A percentile compares a stretch with the other conserved stretches of the same genome.
phyloP scores from a whole-genome alignment of 2,329 filamentous ascomycete genomes.

The Pyrenochaeta sp. region DNA sequence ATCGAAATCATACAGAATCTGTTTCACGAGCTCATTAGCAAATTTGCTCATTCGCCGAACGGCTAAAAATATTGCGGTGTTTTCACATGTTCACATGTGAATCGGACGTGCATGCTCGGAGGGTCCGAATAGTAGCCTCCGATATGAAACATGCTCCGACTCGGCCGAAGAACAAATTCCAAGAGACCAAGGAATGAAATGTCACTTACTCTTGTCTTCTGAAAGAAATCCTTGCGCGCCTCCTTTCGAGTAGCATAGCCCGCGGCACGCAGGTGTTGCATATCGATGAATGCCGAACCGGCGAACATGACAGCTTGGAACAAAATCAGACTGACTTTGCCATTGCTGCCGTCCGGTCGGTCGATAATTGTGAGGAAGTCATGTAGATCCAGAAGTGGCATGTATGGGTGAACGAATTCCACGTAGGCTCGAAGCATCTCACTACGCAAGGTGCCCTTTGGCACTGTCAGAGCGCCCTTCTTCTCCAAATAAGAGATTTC shows the following conservation, averaged over 20 bases:
- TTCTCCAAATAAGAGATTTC: conserved; percentile 83
- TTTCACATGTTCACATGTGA: conserved; percentile 19
- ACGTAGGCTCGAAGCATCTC: conserved; percentile 83
- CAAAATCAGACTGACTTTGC: conserved; percentile 81
- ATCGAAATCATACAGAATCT: conserved; percentile 93
- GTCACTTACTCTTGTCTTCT: conserved; percentile 77
- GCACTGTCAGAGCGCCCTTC: conserved; percentile 85
- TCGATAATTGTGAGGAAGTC: conserved; percentile 69
- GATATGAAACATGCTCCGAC: conserved; percentile 5
- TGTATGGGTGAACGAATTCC: conserved; percentile 91
- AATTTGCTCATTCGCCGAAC: too few species aligned
- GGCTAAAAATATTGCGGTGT: too few species aligned
- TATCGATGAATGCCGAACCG: conserved; percentile 85
- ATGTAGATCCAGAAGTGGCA: conserved; percentile 80
- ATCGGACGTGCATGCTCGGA: conserved; percentile 9
- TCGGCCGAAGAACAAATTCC: conserved; percentile 16
- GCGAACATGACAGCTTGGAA: conserved; percentile 97
- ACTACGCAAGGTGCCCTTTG: conserved; percentile 73
- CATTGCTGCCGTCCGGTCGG: conserved; percentile 70
- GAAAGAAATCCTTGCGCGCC: conserved; percentile 87
- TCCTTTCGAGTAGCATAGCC: conserved; percentile 81
- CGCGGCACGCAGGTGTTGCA: conserved; percentile 75
- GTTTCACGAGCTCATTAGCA: conserved; percentile 23
- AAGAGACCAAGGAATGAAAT: conserved; percentile 12
- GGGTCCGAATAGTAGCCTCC: conserved; percentile 5